These are phyloP conservation scores for Fusarium compactum DNA, from an alignment of 2,329 filamentous ascomycete species.

Conservation along the genomic window DNA sequence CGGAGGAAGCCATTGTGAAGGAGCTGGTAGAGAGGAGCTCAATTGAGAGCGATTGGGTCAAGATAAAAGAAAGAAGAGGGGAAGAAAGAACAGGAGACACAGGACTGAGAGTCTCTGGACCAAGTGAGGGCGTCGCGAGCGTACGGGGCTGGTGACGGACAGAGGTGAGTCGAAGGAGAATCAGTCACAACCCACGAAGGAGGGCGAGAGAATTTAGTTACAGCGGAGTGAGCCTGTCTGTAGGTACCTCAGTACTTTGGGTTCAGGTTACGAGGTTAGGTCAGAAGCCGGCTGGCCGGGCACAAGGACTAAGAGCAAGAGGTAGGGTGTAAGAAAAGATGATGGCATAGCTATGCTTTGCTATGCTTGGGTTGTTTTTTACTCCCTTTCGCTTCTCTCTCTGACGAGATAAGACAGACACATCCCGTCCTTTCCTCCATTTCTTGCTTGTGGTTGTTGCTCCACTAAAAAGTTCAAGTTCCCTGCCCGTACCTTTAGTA, in stretches of 20 bases:
- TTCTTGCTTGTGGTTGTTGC: conserved; percentile 29
- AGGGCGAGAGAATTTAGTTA: conserved; percentile 40
- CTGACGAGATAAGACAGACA: conserved; percentile 33
- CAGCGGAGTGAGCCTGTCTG: neutral
- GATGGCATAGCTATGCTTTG: conserved; percentile 1
- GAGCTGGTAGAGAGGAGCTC: conserved; percentile 42
- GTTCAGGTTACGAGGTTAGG: neutral
- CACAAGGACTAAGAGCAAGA: conserved; percentile 22
- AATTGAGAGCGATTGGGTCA: conserved; percentile 43
- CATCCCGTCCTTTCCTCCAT: conserved; percentile 14
- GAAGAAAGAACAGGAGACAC: conserved; percentile 27
- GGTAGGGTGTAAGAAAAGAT: conserved; percentile 26
- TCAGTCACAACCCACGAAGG: conserved; percentile 37
- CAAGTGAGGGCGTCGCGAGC: conserved; percentile 38
- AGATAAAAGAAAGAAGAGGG: conserved; percentile 6
- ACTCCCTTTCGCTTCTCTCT: conserved; percentile 5
- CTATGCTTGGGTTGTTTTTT: conserved; percentile 24
- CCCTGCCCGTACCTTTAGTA: conserved; percentile 22
- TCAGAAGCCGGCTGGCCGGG: conserved; percentile 28
- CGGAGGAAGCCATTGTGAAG: conserved; percentile 59
- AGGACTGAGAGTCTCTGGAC: conserved; percentile 38
- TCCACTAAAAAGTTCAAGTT: conserved; percentile 44
- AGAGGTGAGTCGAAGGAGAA: conserved; percentile 42
- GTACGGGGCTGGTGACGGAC: conserved; percentile 35
- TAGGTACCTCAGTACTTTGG: conserved; percentile 4